Conservation (phyloP, 768 basidiomycete genomes). For the Lactarius psammicola region DNA sequence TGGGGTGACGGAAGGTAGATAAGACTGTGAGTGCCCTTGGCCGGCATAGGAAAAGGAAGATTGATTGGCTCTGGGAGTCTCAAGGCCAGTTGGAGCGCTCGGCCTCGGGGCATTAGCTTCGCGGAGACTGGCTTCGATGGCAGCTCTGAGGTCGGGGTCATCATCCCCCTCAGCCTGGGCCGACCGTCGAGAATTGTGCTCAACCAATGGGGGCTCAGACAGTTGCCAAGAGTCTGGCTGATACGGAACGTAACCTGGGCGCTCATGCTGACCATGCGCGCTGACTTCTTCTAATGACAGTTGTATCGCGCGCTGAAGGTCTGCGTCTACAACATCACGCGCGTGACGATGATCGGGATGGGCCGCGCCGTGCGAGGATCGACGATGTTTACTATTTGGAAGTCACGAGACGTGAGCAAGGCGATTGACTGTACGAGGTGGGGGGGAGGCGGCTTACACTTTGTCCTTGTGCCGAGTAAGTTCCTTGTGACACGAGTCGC, state of each 20-base stretch:
- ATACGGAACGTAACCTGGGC: slow-evolving; percentile 68
- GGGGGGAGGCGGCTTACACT: slow-evolving; percentile 40
- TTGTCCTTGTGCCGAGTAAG: slow-evolving; percentile 63
- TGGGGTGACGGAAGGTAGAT: slow-evolving; percentile 42
- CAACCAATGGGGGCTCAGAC: slow-evolving; percentile 66
- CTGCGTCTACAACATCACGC: slow-evolving; percentile 73
- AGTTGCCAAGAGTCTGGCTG: slow-evolving; percentile 59
- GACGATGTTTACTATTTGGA: slow-evolving; percentile 46
- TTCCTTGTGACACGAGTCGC: slow-evolving; percentile 86
- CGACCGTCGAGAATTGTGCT: slow-evolving; percentile 34
- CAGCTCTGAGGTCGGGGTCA: slow-evolving; percentile 87
- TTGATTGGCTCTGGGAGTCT: slow-evolving; percentile 51
- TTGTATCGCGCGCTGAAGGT: slow-evolving; percentile 91
- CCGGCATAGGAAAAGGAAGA: slow-evolving; percentile 35
- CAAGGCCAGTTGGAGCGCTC: slow-evolving; percentile 67
- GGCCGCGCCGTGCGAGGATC: slow-evolving; percentile 54
- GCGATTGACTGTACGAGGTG: slow-evolving; percentile 3
- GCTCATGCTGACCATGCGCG: slow-evolving; percentile 44
- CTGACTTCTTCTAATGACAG: slow-evolving; percentile 78
- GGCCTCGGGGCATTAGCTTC: slow-evolving; percentile 78
- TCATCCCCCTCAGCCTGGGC: slow-evolving; percentile 64
- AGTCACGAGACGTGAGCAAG: slow-evolving; percentile 28
- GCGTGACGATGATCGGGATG: slow-evolving; percentile 53
- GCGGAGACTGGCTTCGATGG: slow-evolving; percentile 92
- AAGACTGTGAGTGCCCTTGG: slow-evolving; percentile 46